Evolutionary conservation across 441 rosid genomes (phyloP).

Genomic region (Raphanus hybrid): DNA sequence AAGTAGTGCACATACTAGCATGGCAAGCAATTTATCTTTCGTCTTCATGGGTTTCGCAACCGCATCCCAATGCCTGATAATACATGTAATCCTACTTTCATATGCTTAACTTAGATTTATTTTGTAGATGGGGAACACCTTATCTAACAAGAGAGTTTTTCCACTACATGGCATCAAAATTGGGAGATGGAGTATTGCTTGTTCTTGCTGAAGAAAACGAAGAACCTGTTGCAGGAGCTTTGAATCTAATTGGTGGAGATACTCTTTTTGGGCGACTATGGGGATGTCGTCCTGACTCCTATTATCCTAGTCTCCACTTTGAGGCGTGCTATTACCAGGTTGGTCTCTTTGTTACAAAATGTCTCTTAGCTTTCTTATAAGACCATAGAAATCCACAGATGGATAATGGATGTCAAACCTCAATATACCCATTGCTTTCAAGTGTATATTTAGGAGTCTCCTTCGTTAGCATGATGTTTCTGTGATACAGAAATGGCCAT

Average conservation of each 20-base stretch:
- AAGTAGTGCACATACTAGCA: no score
- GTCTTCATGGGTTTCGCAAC: no score
- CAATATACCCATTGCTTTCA: neutral
- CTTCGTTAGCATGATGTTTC: neutral
- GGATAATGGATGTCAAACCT: neutral
- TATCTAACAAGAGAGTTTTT: conserved; percentile 91
- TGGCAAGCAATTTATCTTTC: neutral
- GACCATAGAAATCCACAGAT: neutral
- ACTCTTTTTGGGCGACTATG: conserved; percentile 86
- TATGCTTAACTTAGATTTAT: neutral
- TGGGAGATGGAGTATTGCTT: conserved; percentile 79
- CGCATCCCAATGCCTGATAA: no score
- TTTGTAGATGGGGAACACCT: conserved; percentile 89
- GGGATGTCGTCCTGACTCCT: conserved; percentile 84
- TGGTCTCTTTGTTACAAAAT: conserved; percentile 16
- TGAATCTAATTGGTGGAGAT: conserved; percentile 94
- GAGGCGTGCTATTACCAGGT: conserved; percentile 99
- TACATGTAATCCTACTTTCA: neutral
- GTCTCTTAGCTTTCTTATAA: neutral
- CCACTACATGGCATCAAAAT: conserved; percentile 77
- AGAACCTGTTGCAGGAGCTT: conserved; percentile 92
- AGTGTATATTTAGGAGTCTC: neutral
- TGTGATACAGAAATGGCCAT: neutral
- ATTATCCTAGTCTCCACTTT: conserved; percentile 89
- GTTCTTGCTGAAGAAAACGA: conserved; percentile 89